A percentile compares a stretch with the other conserved stretches of the same genome.
Conservation (phyloP, 1,284 basidiomycete species). For the Rugosomyces carneus region DNA sequence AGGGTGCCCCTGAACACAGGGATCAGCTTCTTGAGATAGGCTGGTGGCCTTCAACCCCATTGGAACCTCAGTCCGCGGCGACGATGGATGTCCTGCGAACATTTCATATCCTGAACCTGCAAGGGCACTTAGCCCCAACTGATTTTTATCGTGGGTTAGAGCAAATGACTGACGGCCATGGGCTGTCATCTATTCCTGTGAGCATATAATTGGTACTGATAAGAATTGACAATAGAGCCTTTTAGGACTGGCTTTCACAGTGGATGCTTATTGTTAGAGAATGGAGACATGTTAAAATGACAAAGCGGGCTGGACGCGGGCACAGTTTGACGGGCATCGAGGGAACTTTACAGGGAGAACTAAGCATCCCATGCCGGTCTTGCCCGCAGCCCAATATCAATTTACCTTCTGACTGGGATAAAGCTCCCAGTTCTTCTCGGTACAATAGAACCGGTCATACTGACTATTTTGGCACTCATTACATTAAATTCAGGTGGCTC, state of each 20-base stretch:
- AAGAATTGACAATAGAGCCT: too few relatives aligned
- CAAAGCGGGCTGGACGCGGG: conserved; percentile 1
- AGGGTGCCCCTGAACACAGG: conserved; percentile 5
- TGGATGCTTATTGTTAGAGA: conserved; percentile 4
- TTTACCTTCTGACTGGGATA: not conserved
- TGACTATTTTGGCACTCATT: too few relatives aligned
- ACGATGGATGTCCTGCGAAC: conserved; percentile 23
- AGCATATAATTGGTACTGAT: conserved; percentile 10
- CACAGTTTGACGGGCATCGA: not conserved
- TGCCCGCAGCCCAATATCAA: conserved; percentile 3
- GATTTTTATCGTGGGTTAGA: conserved; percentile 17
- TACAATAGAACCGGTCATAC: conserved; percentile 6
- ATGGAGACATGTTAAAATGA: conserved; percentile 6
- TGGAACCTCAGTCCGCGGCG: conserved; percentile 21
- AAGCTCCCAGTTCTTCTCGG: not conserved
- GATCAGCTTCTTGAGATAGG: conserved; percentile 23
- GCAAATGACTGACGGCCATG: not conserved
- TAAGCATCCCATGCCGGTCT: not conserved
- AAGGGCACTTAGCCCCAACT: conserved; percentile 18
- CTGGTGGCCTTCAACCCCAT: conserved; percentile 21
- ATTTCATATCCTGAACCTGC: conserved; percentile 21
- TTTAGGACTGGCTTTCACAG: not conserved
- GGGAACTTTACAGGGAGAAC: not conserved
- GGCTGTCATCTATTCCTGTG: not conserved
- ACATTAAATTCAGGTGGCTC: conserved; percentile 14